Conservation (phyloP, 345 rosid genomes). For the Geranium rotundifolium region DNA sequence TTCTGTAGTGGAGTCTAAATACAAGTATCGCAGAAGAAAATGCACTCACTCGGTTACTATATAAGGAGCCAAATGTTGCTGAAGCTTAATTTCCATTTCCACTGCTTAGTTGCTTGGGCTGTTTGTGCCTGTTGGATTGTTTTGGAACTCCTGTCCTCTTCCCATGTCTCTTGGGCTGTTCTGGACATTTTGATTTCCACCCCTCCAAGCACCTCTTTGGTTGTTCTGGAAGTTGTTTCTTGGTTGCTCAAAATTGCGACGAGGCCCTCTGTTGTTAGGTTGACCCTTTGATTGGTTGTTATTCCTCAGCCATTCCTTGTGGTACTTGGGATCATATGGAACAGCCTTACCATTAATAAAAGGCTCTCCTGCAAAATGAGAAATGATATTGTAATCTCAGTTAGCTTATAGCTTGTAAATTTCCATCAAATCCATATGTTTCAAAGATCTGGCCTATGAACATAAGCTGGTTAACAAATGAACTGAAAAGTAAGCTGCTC, state of each 20-base stretch:
- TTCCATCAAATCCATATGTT: background rate
- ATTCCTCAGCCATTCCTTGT: background rate
- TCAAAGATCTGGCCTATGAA: background rate
- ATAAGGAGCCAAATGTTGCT: background rate
- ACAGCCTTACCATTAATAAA: background rate
- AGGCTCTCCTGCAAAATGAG: background rate
- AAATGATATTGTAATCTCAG: background rate
- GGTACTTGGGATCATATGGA: constrained; percentile 5
- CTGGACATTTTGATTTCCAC: background rate
- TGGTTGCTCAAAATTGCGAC: background rate
- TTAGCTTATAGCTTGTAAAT: background rate
- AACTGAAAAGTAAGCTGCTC: background rate
- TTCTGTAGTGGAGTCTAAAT: too few relatives aligned
- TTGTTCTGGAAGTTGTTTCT: background rate
- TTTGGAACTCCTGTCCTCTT: background rate
- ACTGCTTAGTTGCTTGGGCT: background rate
- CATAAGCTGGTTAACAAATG: background rate
- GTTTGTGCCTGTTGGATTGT: background rate
- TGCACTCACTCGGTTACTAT: background rate
- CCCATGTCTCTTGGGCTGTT: background rate
- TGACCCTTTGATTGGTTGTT: background rate
- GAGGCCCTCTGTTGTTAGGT: background rate
- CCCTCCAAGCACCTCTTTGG: background rate
- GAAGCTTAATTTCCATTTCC: background rate
- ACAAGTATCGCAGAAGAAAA: background rate